Evolutionary conservation across 345 rosid species (phyloP).

Genomic region (Erodium maritimum): DNA sequence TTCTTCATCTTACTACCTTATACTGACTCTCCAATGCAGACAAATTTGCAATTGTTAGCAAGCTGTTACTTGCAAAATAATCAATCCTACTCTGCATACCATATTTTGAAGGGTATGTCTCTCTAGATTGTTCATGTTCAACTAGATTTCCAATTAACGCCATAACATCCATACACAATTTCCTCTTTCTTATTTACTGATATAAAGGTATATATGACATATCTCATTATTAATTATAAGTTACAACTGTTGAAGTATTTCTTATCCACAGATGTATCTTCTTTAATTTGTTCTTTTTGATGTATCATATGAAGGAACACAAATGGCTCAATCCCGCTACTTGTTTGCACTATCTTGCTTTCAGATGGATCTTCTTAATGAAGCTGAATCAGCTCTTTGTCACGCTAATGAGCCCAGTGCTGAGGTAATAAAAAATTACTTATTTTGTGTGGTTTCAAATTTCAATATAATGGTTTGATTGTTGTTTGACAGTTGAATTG

Average conservation of each 20-base stretch:
- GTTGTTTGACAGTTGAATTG: neutral
- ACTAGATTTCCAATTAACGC: too few species aligned
- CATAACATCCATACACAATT: too few species aligned
- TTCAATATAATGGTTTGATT: neutral
- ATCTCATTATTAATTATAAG: too few species aligned
- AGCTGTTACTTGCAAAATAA: slow-evolving; percentile 79
- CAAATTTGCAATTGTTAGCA: slow-evolving; percentile 75
- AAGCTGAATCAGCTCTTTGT: slow-evolving; percentile 84
- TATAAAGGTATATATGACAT: too few species aligned
- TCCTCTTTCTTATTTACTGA: too few species aligned
- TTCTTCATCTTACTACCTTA: neutral
- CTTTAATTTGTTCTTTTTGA: slow-evolving; percentile 5
- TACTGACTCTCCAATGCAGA: slow-evolving; percentile 24
- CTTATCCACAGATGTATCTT: too few species aligned
- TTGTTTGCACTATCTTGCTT: slow-evolving; percentile 94
- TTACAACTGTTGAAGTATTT: too few species aligned
- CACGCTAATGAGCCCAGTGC: slow-evolving; percentile 67
- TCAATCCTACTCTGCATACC: slow-evolving; percentile 85
- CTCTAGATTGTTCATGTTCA: too few species aligned
- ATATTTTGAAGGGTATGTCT: slow-evolving; percentile 60
- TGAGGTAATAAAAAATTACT: slow-evolving; percentile 43
- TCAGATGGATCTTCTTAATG: slow-evolving; percentile 89
- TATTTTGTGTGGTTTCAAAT: neutral
- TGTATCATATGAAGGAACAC: slow-evolving; percentile 53
- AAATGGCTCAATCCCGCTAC: slow-evolving; percentile 90